Conservation (phyloP, 2,329 filamentous ascomycete species). For the Sclerotinia glacialis region DNA sequence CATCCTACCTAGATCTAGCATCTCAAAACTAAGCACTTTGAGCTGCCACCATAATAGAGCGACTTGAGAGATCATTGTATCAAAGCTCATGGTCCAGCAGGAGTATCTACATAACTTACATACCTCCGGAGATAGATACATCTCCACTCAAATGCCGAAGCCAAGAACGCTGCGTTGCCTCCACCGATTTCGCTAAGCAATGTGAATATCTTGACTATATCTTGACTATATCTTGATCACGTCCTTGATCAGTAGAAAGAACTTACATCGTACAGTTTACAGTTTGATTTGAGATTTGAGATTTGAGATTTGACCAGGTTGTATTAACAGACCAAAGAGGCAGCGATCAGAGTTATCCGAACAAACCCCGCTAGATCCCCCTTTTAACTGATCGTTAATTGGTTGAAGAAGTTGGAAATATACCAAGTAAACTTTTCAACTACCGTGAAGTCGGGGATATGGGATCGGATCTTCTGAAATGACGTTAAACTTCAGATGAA, state of each 20-base stretch:
- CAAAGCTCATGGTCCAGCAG: neutral
- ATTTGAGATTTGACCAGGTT: neutral
- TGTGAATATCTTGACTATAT: neutral
- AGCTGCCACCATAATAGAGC: neutral
- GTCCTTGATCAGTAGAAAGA: neutral
- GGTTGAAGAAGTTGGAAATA: neutral
- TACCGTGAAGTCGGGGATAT: neutral
- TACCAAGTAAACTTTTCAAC: neutral
- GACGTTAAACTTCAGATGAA: neutral
- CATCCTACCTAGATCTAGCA: neutral
- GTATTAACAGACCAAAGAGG: neutral
- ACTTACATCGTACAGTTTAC: neutral
- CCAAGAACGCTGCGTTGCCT: neutral
- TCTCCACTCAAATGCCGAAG: neutral
- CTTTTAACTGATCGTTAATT: conserved; percentile 4
- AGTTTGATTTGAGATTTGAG: too few species aligned
- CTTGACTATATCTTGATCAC: neutral
- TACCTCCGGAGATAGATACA: neutral
- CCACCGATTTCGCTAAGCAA: neutral
- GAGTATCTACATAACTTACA: neutral
- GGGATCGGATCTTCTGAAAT: neutral
- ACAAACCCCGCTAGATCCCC: neutral
- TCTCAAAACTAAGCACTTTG: neutral
- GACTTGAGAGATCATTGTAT: neutral
- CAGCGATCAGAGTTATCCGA: neutral